A percentile compares a stretch with the other conserved stretches of the same genome.
These are phyloP conservation scores for Echium plantagineum DNA, from an alignment of 257 asterid genomes.

Conservation along the genomic window DNA sequence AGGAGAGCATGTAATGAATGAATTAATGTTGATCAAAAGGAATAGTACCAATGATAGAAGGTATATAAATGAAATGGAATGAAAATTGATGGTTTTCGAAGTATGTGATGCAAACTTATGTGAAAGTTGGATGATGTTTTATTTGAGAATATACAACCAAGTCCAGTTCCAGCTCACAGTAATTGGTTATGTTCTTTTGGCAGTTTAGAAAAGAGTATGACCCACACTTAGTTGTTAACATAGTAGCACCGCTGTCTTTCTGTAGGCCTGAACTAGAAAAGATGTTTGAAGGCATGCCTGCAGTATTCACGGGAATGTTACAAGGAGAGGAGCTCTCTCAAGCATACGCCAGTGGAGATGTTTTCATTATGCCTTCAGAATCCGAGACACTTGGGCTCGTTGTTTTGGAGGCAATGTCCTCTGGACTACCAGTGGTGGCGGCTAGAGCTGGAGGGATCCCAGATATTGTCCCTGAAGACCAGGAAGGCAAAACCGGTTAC, in stretches of 20 bases:
- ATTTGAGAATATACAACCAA: too few species aligned
- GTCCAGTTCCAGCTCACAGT: too few species aligned
- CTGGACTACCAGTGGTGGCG: slow-evolving; percentile 89
- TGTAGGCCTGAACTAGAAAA: slow-evolving; percentile 71
- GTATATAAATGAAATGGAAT: too few species aligned
- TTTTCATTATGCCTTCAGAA: slow-evolving; percentile 79
- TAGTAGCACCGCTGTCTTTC: neutral
- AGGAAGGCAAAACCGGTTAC: slow-evolving; percentile 74
- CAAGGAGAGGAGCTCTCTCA: slow-evolving; percentile 92
- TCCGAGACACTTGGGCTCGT: slow-evolving; percentile 62
- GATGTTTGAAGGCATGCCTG: slow-evolving; percentile 66
- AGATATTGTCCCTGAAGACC: slow-evolving; percentile 77
- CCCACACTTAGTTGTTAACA: too few species aligned
- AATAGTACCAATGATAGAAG: too few species aligned
- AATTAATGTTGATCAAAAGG: too few species aligned
- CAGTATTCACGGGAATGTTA: slow-evolving; percentile 81
- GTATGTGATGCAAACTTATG: too few species aligned
- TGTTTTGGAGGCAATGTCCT: slow-evolving; percentile 93
- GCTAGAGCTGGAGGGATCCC: slow-evolving; percentile 98
- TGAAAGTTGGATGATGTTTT: too few species aligned
- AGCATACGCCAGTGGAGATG: slow-evolving; percentile 93
- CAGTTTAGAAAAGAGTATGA: too few species aligned
- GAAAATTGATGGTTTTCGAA: too few species aligned
- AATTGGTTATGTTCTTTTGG: too few species aligned
- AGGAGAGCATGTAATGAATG: too few species aligned